Conservation (phyloP, 208 protist genomes). For the Strigomonas culicis region DNA sequence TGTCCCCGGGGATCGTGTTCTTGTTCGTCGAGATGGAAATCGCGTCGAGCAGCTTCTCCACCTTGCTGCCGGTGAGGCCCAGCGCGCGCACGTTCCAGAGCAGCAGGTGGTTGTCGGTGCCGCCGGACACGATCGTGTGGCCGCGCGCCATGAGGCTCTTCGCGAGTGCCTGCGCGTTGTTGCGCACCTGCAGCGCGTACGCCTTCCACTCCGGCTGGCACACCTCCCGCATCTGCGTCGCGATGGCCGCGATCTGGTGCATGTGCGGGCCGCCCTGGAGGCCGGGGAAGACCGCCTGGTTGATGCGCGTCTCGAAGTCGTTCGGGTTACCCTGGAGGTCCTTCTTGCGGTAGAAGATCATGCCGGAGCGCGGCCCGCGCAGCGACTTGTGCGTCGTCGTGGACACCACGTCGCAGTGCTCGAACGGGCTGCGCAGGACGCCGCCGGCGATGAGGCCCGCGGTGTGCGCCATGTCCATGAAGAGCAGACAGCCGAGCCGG, state of each 20-base stretch:
- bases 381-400: constrained; percentile 99
- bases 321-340: constrained; percentile 59
- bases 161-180: constrained; percentile 87
- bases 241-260: constrained; percentile 96
- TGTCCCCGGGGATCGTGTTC: constrained; percentile 96
- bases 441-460: constrained; percentile 92
- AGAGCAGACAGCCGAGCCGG: constrained; percentile 83
- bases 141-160: constrained; percentile 70
- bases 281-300: constrained; percentile 97
- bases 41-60: constrained; percentile 94
- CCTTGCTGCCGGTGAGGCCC: constrained; percentile 93
- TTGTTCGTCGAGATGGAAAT: constrained; percentile 97
- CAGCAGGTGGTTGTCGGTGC: constrained; percentile 98
- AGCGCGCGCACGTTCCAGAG: constrained; percentile 96
- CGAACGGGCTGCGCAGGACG: constrained; percentile 91
- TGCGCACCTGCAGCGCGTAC: constrained; percentile 91
- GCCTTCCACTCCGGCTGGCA: constrained; percentile 88
- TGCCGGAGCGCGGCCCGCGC: constrained; percentile 96
- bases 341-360: constrained; percentile 98
- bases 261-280: constrained; percentile 98
- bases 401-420: constrained; percentile 97
- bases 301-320: constrained; percentile 93
- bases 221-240: constrained; percentile 95
- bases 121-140: constrained; percentile 93
- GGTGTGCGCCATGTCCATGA: constrained; percentile 99